These are phyloP conservation scores for Carex cristatella DNA, from an alignment of 176 grass and related monocot species.

Conservation along the genomic window DNA sequence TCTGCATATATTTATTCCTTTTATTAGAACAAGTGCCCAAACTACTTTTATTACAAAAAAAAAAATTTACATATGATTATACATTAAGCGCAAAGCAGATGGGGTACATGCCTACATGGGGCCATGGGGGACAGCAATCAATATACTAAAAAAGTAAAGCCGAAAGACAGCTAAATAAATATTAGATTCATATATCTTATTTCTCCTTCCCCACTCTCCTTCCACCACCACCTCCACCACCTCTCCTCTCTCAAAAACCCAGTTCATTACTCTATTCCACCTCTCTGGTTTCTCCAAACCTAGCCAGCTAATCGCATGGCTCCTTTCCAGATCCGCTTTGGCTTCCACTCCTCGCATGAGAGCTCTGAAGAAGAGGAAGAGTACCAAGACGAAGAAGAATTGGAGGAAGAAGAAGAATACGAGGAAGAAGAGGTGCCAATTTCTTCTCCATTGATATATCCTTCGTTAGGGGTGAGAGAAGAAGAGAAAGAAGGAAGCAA, in stretches of 20 bases:
- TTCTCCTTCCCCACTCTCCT: not conserved
- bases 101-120: not conserved
- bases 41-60: not conserved
- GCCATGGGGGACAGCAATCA: not conserved
- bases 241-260: not conserved
- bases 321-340: constrained; percentile 58
- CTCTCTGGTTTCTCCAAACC: not conserved
- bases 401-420: constrained; percentile 27
- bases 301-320: constrained; percentile 34
- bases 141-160: constrained; percentile 1
- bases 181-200: constrained; percentile 20
- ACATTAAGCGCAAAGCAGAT: not conserved
- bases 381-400: constrained; percentile 22
- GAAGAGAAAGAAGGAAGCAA: constrained; percentile 25
- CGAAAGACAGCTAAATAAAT: not conserved
- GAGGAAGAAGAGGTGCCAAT: constrained; percentile 48
- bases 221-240: constrained; percentile 26
- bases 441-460: constrained; percentile 53
- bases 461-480: not conserved
- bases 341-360: constrained; percentile 46
- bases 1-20: too few relatives aligned
- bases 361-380: constrained; percentile 42
- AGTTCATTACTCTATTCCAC: not conserved
- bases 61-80: not conserved
- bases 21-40: too few relatives aligned